Base-by-base conservation (phyloP, 345 rosid genomes). In the Passiflora organensis region DNA sequence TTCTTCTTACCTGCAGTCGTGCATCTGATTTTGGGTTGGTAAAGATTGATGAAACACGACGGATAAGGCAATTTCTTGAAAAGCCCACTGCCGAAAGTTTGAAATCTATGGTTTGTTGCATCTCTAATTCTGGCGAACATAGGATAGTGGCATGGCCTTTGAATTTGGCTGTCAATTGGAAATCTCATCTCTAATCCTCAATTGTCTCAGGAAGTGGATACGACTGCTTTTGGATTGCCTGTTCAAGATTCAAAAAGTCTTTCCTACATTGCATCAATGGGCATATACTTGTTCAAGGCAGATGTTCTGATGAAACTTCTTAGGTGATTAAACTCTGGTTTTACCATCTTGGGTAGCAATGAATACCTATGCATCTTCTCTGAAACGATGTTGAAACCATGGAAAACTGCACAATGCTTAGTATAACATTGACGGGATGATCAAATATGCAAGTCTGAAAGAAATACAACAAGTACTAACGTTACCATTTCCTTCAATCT, bases 261-360 rank as follows among this genome's bases (percentile, higher is more conserved):
- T 43, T 91, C 87, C 1, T 84, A 80, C 68, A 80, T 87, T 63
- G 95, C 97, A 51, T 90, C 95, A 41, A 90, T 90, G 95, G 97
- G 94, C 56, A 74, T 87, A 56, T 90, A 87, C 67, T 48, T 82
- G 69, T 87, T 90, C 72, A 87, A 74, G 73, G 83, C 84, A 19
- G 87, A 90, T 28, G 79, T 82, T 49, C 72, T 90, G 54, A 51
- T 81, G 17, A 80, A 81, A 50, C 84, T 90, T 68, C 75, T 87
- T 38, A 85, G 83, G 82, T 66, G 68, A 56, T 32, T 44, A 23
- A 37, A 45, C 19, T 14, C 24, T 28, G 34, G 34, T 28, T 28
- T 28, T 2, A 28, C 34, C 3, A 8, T 28, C 34, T 8, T 28
- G 34, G 34, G 3, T 28, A 28, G 3, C 3, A 28, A 28, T 28